A percentile compares a stretch with the other conserved stretches of the same genome.
Evolutionary conservation across 2,329 filamentous ascomycete species (phyloP).

Genomic region (Mycosphaerella sp.): DNA sequence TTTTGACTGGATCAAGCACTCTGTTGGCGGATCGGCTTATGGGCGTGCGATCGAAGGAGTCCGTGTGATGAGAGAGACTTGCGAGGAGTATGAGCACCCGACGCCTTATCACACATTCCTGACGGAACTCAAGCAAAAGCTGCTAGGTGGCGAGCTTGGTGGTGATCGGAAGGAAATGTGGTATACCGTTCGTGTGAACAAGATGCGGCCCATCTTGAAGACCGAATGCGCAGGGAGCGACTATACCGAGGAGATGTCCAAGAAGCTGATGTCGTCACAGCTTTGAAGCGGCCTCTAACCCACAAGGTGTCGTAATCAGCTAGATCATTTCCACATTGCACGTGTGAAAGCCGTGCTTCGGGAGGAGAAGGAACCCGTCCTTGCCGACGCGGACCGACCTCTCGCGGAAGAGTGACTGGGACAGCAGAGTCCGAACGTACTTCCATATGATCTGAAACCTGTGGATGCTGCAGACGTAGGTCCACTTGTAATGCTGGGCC

Average conservation of each 20-base stretch:
- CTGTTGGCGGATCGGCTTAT: constrained; percentile 70
- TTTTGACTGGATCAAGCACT: constrained; percentile 60
- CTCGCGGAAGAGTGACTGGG: no score
- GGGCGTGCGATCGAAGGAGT: constrained; percentile 68
- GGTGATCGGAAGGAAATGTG: constrained; percentile 79
- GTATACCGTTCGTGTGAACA: constrained; percentile 62
- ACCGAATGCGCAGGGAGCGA: constrained; percentile 57
- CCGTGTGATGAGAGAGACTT: constrained; percentile 69
- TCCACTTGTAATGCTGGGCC: no score
- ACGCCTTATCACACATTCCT: constrained; percentile 70
- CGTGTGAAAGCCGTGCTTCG: no score
- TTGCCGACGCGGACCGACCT: no score
- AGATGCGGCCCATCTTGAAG: constrained; percentile 66
- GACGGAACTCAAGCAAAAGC: constrained; percentile 61
- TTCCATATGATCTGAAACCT: no score
- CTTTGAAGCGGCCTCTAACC: background rate
- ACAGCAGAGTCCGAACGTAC: no score
- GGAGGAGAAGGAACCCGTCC: no score
- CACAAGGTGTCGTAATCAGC: no score
- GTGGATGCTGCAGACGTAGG: no score
- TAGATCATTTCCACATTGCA: no score
- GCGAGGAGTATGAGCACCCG: constrained; percentile 69
- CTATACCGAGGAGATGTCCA: constrained; percentile 65
- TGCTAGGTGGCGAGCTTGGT: constrained; percentile 63
- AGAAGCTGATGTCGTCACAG: constrained; percentile 24